Evolutionary conservation across 179 eudicot genomes (phyloP).

Genomic region (Beta corolliflora): DNA sequence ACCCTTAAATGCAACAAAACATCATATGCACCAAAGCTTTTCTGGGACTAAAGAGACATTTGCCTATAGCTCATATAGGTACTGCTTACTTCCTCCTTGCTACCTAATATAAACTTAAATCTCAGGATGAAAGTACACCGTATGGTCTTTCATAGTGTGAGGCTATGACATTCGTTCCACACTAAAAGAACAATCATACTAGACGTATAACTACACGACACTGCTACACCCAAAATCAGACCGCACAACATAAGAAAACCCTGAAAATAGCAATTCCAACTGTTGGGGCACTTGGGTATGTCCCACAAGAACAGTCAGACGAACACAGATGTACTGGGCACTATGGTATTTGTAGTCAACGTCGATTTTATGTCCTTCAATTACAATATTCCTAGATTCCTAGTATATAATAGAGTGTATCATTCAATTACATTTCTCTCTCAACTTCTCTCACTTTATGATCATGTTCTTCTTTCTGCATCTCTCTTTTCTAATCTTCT

Average conservation of each 20-base stretch:
- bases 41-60: not conserved
- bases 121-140: not conserved
- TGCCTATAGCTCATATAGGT: not conserved
- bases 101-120: not conserved
- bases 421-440: too few species aligned
- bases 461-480: too few species aligned
- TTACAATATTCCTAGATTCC: too few species aligned
- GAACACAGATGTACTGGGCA: not conserved
- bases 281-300: not conserved
- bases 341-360: not conserved
- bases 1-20: not conserved
- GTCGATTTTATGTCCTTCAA: not conserved
- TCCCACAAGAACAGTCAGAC: not conserved
- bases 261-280: not conserved
- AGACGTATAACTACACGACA: too few species aligned
- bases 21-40: not conserved
- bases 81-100: not conserved
- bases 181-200: not conserved
- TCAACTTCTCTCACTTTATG: too few species aligned
- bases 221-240: not conserved
- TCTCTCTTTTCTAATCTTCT: too few species aligned
- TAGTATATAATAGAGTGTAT: too few species aligned
- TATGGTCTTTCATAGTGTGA: not conserved
- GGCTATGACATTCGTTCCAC: not conserved
- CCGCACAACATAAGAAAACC: not conserved